phyloP scores from a whole-genome alignment of 768 basidiomycete species.

The Mrakia gelida region DNA sequence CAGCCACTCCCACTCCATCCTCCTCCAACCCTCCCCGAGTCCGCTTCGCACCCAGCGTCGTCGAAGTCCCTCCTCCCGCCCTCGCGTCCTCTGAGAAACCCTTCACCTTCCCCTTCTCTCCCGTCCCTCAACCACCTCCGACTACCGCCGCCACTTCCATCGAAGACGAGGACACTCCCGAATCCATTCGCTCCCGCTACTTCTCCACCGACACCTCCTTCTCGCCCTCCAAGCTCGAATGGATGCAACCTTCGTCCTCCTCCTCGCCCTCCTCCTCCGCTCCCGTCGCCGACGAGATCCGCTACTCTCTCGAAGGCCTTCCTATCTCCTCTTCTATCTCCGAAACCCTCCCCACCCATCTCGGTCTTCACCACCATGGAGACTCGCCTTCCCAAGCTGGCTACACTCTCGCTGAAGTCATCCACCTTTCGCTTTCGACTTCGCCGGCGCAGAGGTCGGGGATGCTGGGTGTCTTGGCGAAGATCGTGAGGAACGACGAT shows the following conservation, averaged over 20 bases:
- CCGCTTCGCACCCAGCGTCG: slow-evolving; percentile 8
- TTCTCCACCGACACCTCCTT: slow-evolving; percentile 64
- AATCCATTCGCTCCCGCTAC: slow-evolving; percentile 75
- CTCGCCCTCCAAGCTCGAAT: slow-evolving; percentile 70
- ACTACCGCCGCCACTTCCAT: slow-evolving; percentile 46
- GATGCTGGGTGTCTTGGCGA: slow-evolving; percentile 69
- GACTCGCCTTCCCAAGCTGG: slow-evolving; percentile 69
- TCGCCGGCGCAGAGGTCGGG: slow-evolving; percentile 76
- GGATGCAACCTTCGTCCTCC: slow-evolving; percentile 59
- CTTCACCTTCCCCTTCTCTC: slow-evolving; percentile 16
- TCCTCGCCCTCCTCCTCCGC: not conserved
- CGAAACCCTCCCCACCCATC: slow-evolving; percentile 66
- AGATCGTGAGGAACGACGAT: slow-evolving; percentile 49
- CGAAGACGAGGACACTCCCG: slow-evolving; percentile 57
- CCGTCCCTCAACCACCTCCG: not conserved
- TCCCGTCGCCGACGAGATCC: slow-evolving; percentile 45
- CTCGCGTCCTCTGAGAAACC: not conserved
- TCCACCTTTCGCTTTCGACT: slow-evolving; percentile 71
- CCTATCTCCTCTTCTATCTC: slow-evolving; percentile 59
- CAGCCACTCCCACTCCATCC: not conserved
- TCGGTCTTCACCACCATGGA: slow-evolving; percentile 88
- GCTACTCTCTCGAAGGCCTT: slow-evolving; percentile 67
- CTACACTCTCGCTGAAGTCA: slow-evolving; percentile 81
- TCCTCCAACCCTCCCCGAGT: not conserved
- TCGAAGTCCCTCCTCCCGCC: not conserved